A percentile compares a stretch with the other conserved stretches of the same genome.
phyloP scores from a whole-genome alignment of 2,329 filamentous ascomycete species.

The Periglandula ipomoeae region DNA sequence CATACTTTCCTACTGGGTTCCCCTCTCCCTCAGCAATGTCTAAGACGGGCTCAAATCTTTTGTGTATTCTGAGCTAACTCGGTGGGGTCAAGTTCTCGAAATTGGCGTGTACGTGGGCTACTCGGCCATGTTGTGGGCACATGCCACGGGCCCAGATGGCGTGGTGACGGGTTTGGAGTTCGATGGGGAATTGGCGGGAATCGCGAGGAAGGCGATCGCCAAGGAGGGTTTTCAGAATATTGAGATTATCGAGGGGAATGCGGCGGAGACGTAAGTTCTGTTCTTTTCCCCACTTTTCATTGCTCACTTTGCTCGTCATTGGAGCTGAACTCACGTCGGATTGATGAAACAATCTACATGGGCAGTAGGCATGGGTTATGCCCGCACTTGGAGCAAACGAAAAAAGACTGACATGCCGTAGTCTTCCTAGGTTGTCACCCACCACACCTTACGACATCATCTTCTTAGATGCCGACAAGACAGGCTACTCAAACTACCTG shows the following conservation, averaged over 20 bases:
- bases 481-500: conserved; percentile 40
- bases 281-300: not conserved
- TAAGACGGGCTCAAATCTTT: not conserved
- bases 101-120: conserved; percentile 41
- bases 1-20: not conserved
- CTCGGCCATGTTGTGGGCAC: conserved; percentile 38
- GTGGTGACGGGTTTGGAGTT: conserved; percentile 37
- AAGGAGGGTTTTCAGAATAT: conserved; percentile 33
- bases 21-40: too few species aligned
- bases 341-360: too few species aligned
- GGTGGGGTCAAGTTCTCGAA: conserved; percentile 30
- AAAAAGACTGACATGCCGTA: conserved; percentile 14
- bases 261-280: conserved; percentile 32
- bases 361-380: too few species aligned
- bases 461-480: conserved; percentile 46
- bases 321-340: not conserved
- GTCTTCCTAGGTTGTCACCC: conserved; percentile 20
- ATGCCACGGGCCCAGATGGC: conserved; percentile 35
- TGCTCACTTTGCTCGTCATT: not conserved
- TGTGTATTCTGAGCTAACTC: not conserved
- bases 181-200: conserved; percentile 30
- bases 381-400: too few species aligned
- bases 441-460: conserved; percentile 39
- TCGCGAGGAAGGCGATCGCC: conserved; percentile 29
- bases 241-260: conserved; percentile 38